Base-by-base conservation (phyloP, 1,139 yeast species). In the Torulaspora pretoriensis region DNA sequence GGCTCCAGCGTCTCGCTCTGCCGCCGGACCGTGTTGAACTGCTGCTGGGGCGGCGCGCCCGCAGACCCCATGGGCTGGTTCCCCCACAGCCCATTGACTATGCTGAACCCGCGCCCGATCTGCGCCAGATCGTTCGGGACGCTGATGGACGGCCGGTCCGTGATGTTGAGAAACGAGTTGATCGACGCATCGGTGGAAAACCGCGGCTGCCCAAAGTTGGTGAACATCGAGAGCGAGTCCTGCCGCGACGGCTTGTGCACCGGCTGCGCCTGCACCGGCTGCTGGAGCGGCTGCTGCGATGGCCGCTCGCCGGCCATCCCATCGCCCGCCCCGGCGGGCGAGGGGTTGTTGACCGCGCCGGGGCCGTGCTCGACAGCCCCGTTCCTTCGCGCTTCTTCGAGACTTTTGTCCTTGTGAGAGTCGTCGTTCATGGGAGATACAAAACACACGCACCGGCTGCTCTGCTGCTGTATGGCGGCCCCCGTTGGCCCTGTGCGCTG, bases 1-100 rank as follows among this genome's bases (percentile, higher is more conserved):
- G 75, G 73, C 42, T 72, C 76, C 36, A 71, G 46, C 40, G 70
- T 75, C 51, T 72, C 76, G 40, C 74, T 69, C 14, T 71, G 73
- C 40, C 75, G 59, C 47, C 75, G 60, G 24, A 35, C 16, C 48
- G 48, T 32, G 54, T 41, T 43, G 45, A 52, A 46, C 43, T 52
- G 46, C 13, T 38, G 50, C 43, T 35, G 51, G 38, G 29, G 50
- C 40, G 42, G 49, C 16, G 43, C 57, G 35, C 16, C 40, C 38
- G 22, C 35, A 43, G 48, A 44, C 38, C 47, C 27, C 1, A n/a
- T 22, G 37, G 23, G 38, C 35, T 48, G 48, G 38, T 49, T 55
- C 35, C 48, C 49, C 59, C 64, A 60, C 32, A 57, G 49, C 26
- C 59, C 63, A 48, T 67, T 68, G 10, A 68, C 63, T 8, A 68